Evolutionary conservation across 2,329 filamentous ascomycete species (phyloP).

Genomic region (Neoscytalidium dimidiatum): DNA sequence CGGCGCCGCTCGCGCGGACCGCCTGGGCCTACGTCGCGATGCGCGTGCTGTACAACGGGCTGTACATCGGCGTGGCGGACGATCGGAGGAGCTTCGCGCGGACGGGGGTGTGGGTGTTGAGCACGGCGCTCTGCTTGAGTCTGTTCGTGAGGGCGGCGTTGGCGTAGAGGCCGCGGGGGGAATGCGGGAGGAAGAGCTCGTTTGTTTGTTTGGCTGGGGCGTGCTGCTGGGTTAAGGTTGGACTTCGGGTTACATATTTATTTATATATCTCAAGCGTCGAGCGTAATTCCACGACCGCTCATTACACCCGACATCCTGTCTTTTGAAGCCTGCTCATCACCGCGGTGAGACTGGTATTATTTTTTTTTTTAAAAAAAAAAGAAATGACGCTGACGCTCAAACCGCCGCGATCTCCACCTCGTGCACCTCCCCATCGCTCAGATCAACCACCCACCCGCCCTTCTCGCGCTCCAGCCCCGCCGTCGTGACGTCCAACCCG

Average conservation of each 20-base stretch:
- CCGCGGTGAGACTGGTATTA: too few species aligned
- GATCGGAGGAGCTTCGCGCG: slow-evolving; percentile 26
- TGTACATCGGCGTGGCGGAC: slow-evolving; percentile 28
- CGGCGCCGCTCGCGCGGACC: neutral
- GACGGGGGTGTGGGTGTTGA: slow-evolving; percentile 24
- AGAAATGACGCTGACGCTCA: too few species aligned
- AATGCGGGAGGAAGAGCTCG: too few species aligned
- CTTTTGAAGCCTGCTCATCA: too few species aligned
- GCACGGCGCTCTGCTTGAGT: slow-evolving; percentile 22
- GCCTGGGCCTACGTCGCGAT: slow-evolving; percentile 24
- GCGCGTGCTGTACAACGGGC: slow-evolving; percentile 26
- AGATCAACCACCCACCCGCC: slow-evolving; percentile 27
- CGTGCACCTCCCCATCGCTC: slow-evolving; percentile 18
- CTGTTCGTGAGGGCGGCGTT: slow-evolving; percentile 27
- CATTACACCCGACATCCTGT: too few species aligned
- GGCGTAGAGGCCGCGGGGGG: neutral
- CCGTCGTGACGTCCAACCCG: slow-evolving; percentile 20
- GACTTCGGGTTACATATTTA: too few species aligned
- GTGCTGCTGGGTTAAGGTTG: too few species aligned
- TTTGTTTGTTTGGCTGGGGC: too few species aligned
- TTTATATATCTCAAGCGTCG: too few species aligned
- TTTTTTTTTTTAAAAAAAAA: too few species aligned
- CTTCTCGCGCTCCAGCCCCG: slow-evolving; percentile 21
- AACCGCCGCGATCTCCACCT: slow-evolving; percentile 22
- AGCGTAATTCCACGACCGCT: too few species aligned